Evolutionary conservation across 1,284 basidiomycete species (phyloP).

Genomic region (Irpex sp.): DNA sequence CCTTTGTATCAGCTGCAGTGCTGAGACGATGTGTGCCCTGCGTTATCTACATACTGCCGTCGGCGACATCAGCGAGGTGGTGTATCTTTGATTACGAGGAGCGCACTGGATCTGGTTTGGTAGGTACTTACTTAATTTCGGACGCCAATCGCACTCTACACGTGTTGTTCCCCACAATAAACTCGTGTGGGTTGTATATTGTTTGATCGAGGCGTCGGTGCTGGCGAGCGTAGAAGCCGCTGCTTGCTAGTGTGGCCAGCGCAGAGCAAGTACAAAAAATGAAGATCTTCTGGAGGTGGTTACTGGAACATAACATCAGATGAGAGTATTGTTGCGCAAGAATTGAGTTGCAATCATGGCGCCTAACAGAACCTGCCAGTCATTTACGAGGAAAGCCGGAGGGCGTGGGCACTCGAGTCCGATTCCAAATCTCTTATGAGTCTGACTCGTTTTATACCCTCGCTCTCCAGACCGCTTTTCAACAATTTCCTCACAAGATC

Average conservation of each 20-base stretch:
- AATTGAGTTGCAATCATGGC: conserved; percentile 1
- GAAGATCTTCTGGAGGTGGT: background rate
- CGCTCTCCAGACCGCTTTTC: background rate
- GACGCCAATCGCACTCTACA: too few species aligned
- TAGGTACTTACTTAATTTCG: too few species aligned
- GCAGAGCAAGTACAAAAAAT: background rate
- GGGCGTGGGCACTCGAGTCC: background rate
- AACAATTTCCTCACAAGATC: conserved; percentile 1
- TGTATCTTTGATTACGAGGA: too few species aligned
- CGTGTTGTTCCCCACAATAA: too few species aligned
- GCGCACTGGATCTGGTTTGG: too few species aligned
- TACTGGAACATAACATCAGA: background rate
- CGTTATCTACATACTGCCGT: too few species aligned
- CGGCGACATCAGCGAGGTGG: too few species aligned
- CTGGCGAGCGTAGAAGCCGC: too few species aligned
- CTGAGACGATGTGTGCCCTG: too few species aligned
- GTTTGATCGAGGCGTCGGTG: too few species aligned
- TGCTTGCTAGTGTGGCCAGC: too few species aligned
- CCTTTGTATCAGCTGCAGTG: background rate
- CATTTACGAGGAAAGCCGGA: background rate
- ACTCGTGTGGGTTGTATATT: too few species aligned
- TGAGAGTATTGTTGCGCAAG: conserved; percentile 8
- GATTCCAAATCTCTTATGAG: conserved; percentile 1
- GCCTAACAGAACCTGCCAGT: background rate
- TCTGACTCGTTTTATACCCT: conserved; percentile 11